These are phyloP conservation scores for Macroventuria anomochaeta DNA, from an alignment of 2,329 filamentous ascomycete species.

Conservation along the genomic window DNA sequence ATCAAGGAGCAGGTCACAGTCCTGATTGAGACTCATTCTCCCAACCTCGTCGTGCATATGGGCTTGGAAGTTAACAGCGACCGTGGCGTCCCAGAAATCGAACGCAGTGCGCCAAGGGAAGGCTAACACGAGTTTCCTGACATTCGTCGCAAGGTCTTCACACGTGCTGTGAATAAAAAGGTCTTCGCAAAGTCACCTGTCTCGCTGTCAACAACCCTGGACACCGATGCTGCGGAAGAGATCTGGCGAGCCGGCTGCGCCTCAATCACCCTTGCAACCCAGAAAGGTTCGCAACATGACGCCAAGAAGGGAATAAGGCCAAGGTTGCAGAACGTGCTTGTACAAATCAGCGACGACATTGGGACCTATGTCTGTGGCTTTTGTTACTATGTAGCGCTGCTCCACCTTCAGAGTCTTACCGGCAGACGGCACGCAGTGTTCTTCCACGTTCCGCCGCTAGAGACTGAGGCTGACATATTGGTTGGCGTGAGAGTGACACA, in stretches of 20 bases:
- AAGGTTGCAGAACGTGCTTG: constrained; percentile 31
- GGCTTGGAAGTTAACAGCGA: constrained; percentile 72
- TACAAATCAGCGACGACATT: constrained; percentile 50
- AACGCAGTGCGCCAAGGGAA: constrained; percentile 72
- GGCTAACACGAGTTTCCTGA: constrained; percentile 72
- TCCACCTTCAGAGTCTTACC: constrained; percentile 30
- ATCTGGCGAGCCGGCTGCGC: constrained; percentile 23
- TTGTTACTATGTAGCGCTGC: constrained; percentile 52
- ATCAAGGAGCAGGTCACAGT: constrained; percentile 69
- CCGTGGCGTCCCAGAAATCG: constrained; percentile 69
- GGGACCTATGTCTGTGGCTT: constrained; percentile 55
- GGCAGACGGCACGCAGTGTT: constrained; percentile 46
- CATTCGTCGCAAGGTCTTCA: constrained; percentile 63
- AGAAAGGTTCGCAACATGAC: not conserved
- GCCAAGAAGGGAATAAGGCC: constrained; percentile 12
- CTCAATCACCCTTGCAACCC: constrained; percentile 10
- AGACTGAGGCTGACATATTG: constrained; percentile 40
- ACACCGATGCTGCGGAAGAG: constrained; percentile 25
- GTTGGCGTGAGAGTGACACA: constrained; percentile 40
- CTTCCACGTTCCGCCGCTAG: constrained; percentile 51
- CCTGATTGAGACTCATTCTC: constrained; percentile 60
- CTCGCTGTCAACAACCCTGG: constrained; percentile 31
- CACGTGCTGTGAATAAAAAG: constrained; percentile 35
- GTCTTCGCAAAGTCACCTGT: constrained; percentile 30
- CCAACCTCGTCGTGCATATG: constrained; percentile 75